Evolutionary conservation across 805 yeast species (phyloP), one percentile per base, ranked within the genome.

Genomic region (Yarrowia alimentaria): DNA sequence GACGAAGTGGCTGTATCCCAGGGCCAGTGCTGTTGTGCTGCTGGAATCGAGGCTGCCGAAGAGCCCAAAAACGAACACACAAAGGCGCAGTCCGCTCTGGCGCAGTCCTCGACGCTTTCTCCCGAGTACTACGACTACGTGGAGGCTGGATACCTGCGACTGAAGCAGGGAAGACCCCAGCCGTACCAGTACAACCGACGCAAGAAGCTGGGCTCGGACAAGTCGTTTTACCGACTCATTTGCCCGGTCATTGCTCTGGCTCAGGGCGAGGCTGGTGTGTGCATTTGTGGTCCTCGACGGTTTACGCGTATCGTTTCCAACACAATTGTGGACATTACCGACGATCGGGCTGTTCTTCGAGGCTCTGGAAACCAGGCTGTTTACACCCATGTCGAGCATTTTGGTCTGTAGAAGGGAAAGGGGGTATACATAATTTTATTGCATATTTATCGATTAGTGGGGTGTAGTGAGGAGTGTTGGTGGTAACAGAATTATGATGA

Each of bases 211-310:
- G 51, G 42, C 5, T 47, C 42, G 5, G 28, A 24, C 18, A 32
- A 47, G 32, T 47, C 51, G 3, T 47, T 47, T 19, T 47, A 47
- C 26, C 26, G 42, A 10, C 31, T 34, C 14, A 47, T 47, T 18
- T 26, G 26, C 14, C 51, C 51, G 14, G 42, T 26, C 12, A 18
- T 47, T 13, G 22, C 25, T 12, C 18, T 33, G 42, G 42, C 42
- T 13, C 51, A 34, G 12, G 51, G 51, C 5, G 51, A 47, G 21
- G 22, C 51, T 7, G 42, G 51, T n/a, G 33, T 47, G 26, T 47
- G 42, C 32, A 21, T 47, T n/a, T 47, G 51, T 25, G 51, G 51
- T 6, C 51, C 51, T 6, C n/a, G 51, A 34, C 32, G 26, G 26
- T 47, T 47, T 21, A 47, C 40, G 5, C 12, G 42, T 33, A 20